Percentiles rank a stretch among this genome's conserved stretches.
Evolutionary conservation across 768 basidiomycete genomes (phyloP).

Genomic region (Phlebiopsis flavidoalba): DNA sequence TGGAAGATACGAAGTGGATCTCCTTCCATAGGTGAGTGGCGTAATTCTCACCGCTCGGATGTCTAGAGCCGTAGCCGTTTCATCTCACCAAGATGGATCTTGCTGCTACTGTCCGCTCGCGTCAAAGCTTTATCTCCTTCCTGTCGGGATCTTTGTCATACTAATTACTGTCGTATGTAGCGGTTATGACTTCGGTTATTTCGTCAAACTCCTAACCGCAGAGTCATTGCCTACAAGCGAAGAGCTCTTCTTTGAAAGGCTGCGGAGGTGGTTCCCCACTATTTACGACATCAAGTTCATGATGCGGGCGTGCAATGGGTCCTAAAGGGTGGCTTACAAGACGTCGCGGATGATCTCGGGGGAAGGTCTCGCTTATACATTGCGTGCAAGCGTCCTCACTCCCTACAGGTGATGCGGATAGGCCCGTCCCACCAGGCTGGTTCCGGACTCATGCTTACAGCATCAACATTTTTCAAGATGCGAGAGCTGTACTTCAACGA

Average conservation of each 20-base stretch:
- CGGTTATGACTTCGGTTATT: conserved; percentile 98
- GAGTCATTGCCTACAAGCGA: conserved; percentile 85
- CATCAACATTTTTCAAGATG: conserved; percentile 95
- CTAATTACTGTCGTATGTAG: conserved; percentile 34
- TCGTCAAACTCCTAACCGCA: conserved; percentile 88
- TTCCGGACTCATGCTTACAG: conserved; percentile 90
- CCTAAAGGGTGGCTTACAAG: conserved; percentile 85
- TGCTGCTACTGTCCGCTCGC: neutral
- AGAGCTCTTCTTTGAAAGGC: conserved; percentile 82
- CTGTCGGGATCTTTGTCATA: neutral
- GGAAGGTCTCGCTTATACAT: conserved; percentile 40
- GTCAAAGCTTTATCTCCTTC: neutral
- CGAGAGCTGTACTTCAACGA: conserved; percentile 87
- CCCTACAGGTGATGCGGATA: conserved; percentile 72
- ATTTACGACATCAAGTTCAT: conserved; percentile 98
- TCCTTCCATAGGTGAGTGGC: conserved; percentile 89
- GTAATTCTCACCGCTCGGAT: neutral
- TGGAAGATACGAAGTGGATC: conserved; percentile 90
- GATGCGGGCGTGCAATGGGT: conserved; percentile 82
- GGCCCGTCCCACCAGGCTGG: conserved; percentile 94
- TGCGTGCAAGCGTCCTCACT: neutral
- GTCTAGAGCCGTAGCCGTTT: neutral
- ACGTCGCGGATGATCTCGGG: conserved; percentile 93
- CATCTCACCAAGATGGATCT: neutral
- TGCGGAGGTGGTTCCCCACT: conserved; percentile 90